Evolutionary conservation across 2,329 filamentous ascomycete species (phyloP).

Genomic region (Alternaria longipes): DNA sequence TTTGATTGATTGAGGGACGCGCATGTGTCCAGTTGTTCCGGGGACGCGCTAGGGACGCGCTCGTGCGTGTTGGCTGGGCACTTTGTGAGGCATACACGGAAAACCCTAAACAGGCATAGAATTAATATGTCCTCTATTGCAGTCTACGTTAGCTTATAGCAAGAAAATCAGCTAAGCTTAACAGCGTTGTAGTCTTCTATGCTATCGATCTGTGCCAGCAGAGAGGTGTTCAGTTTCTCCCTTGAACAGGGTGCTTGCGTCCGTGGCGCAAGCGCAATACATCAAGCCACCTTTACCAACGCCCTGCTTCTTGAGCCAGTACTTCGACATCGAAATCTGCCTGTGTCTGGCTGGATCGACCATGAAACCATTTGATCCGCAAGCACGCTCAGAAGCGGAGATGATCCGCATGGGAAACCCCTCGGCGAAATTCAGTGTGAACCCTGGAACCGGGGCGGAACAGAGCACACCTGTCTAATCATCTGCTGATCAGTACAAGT

Average conservation of each 20-base stretch:
- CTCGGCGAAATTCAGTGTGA: not conserved
- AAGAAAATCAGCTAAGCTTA: not conserved
- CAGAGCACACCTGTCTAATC: not conserved
- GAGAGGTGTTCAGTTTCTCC: not conserved
- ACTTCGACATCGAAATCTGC: not conserved
- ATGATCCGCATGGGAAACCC: not conserved
- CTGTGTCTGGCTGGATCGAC: not conserved
- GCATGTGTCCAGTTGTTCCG: constrained; percentile 7
- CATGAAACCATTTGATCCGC: not conserved
- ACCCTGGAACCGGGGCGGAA: not conserved
- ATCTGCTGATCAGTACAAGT: not conserved
- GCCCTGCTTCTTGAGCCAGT: not conserved
- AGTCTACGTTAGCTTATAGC: not conserved
- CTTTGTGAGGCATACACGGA: not conserved
- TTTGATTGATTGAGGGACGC: constrained; percentile 11
- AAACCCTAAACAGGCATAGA: not conserved
- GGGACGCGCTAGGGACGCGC: constrained; percentile 14
- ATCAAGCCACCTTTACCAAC: not conserved
- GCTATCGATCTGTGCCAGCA: not conserved
- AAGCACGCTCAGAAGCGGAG: not conserved
- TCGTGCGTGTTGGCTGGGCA: constrained; percentile 9
- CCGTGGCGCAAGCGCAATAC: not conserved
- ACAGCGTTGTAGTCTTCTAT: not conserved
- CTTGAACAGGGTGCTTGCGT: not conserved
- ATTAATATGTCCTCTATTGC: not conserved